Conservation (phyloP, 1,284 basidiomycete species). For the Ceratobasidium sp. region DNA sequence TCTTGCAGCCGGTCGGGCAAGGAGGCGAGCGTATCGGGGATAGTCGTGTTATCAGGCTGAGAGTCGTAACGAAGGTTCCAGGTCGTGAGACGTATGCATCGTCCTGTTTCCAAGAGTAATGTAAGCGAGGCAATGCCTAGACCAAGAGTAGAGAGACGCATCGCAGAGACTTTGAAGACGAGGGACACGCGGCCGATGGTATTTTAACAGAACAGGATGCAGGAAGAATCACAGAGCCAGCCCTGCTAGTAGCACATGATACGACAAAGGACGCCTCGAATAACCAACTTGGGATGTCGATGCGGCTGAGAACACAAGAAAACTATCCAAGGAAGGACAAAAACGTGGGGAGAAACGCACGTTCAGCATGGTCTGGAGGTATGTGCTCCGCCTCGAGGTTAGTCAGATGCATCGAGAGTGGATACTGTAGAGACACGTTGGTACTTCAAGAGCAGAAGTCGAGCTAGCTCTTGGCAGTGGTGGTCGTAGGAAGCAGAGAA, state of each 20-base stretch:
- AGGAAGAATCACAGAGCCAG: neutral
- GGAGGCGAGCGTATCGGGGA: slow-evolving; percentile 61
- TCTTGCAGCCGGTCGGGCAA: slow-evolving; percentile 62
- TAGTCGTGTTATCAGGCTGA: slow-evolving; percentile 64
- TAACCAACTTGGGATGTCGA: neutral
- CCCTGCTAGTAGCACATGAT: slow-evolving; percentile 3
- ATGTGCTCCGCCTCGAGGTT: neutral
- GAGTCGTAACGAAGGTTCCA: slow-evolving; percentile 72
- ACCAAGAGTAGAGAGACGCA: neutral
- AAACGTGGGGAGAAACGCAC: neutral
- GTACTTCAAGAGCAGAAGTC: too few relatives aligned
- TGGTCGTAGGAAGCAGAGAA: too few relatives aligned
- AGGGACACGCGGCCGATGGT: neutral
- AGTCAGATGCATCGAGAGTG: too few relatives aligned
- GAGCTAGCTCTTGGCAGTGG: too few relatives aligned
- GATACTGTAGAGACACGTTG: too few relatives aligned
- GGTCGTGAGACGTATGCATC: slow-evolving; percentile 62
- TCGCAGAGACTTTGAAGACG: neutral
- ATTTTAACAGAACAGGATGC: neutral
- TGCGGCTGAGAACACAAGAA: neutral
- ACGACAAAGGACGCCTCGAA: too few relatives aligned
- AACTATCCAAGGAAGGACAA: neutral
- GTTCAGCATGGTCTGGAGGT: slow-evolving; percentile 4
- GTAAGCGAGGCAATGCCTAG: neutral
- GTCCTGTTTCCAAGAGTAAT: neutral